Percentiles rank a stretch among this genome's conserved stretches.
These are phyloP conservation scores for Hortiboletus flavorubellus DNA, from an alignment of 768 basidiomycete genomes.

Conservation along the genomic window DNA sequence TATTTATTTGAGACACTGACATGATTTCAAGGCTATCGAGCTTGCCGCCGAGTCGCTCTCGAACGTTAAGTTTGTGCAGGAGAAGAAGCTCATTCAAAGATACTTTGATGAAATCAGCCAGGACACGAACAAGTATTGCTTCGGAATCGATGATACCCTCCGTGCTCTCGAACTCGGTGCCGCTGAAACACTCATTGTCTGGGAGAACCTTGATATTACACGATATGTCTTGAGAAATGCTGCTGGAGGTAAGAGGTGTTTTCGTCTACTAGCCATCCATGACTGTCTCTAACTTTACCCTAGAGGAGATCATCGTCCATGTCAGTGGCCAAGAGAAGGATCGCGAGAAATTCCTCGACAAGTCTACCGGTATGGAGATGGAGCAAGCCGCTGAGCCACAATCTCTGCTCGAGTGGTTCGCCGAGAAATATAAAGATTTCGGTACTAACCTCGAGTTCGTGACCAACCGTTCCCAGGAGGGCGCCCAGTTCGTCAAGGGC, in stretches of 20 bases:
- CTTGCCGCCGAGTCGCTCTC: slow-evolving; percentile 92
- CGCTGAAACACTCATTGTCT: slow-evolving; percentile 95
- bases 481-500: slow-evolving; percentile 96
- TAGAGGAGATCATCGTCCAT: slow-evolving; percentile 84
- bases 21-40: slow-evolving; percentile 75
- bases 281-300: slow-evolving; percentile 2
- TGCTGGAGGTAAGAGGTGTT: slow-evolving; percentile 62
- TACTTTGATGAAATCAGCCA: slow-evolving; percentile 99
- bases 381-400: slow-evolving; percentile 81
- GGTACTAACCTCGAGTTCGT: slow-evolving; percentile 95
- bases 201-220: slow-evolving; percentile 94
- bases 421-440: slow-evolving; percentile 98
- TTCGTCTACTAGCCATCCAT: background rate
- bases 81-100: slow-evolving; percentile 95
- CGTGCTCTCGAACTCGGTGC: slow-evolving; percentile 96
- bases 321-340: slow-evolving; percentile 87
- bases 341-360: slow-evolving; percentile 92
- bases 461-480: slow-evolving; percentile 95
- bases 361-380: slow-evolving; percentile 95
- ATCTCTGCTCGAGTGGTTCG: slow-evolving; percentile 94
- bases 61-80: slow-evolving; percentile 99
- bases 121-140: slow-evolving; percentile 95
- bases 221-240: slow-evolving; percentile 90
- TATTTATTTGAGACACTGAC: background rate
- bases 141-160: slow-evolving; percentile 95